Evolutionary conservation across 2,329 filamentous ascomycete species (phyloP).

Genomic region (Colletotrichum sp.): DNA sequence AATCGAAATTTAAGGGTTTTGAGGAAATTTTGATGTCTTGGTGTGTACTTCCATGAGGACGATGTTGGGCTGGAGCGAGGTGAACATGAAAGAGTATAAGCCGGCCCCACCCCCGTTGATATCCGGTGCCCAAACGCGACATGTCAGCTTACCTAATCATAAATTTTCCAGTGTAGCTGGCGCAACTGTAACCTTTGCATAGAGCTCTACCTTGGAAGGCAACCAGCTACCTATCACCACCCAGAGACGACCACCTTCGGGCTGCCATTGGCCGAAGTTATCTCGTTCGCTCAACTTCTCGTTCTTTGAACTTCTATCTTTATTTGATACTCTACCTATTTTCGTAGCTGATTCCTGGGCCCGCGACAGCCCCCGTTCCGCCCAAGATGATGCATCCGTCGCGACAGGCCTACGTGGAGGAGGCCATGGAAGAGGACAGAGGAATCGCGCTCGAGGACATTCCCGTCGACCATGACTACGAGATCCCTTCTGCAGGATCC

Average conservation of each 20-base stretch:
- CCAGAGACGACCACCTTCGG: background rate
- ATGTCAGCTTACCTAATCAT: background rate
- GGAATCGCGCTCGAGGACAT: conserved; percentile 56
- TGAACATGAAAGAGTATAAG: background rate
- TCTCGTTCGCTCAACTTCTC: background rate
- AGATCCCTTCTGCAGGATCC: conserved; percentile 67
- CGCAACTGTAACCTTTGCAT: background rate
- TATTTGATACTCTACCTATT: background rate
- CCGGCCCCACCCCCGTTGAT: background rate
- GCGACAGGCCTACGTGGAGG: conserved; percentile 93
- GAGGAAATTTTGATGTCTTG: background rate
- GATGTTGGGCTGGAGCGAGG: background rate
- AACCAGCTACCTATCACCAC: background rate
- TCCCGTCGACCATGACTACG: conserved; percentile 80
- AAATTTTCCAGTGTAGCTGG: conserved; percentile 24
- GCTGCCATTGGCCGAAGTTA: background rate
- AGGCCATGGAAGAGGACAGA: conserved; percentile 51
- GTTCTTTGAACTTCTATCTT: background rate
- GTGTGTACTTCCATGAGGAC: background rate
- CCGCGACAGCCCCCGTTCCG: background rate
- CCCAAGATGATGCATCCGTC: conserved; percentile 78
- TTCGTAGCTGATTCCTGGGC: background rate
- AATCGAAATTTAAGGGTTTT: background rate
- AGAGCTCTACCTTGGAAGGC: background rate
- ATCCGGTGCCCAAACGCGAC: background rate